Evolutionary conservation across 2,329 filamentous ascomycete genomes (phyloP).

Genomic region (Diplodia sapinea): DNA sequence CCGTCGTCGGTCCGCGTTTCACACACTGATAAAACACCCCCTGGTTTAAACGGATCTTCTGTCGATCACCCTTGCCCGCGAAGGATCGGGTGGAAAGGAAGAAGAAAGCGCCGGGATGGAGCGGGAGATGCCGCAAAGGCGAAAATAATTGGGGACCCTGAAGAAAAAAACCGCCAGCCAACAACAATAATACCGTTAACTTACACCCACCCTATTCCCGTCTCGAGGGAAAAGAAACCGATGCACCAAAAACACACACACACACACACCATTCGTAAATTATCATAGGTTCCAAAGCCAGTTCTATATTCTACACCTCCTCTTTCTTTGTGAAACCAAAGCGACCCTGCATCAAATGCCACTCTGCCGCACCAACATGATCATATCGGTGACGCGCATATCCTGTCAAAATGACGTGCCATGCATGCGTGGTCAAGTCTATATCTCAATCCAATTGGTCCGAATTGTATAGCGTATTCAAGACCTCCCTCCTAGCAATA

Average conservation of each 20-base stretch:
- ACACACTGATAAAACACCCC: background rate
- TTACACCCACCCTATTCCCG: background rate
- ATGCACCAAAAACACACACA: background rate
- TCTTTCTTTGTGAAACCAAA: background rate
- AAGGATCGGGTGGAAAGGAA: background rate
- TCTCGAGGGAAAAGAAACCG: background rate
- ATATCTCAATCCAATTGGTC: background rate
- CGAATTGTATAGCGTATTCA: background rate
- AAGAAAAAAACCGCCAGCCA: no score
- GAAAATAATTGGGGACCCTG: background rate
- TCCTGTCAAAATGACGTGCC: background rate
- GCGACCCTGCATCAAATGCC: background rate
- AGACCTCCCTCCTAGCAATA: constrained; percentile 34
- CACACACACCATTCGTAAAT: background rate
- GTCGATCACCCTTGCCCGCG: background rate
- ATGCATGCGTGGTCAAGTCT: constrained; percentile 1
- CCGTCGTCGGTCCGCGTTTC: background rate
- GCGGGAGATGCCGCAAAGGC: background rate
- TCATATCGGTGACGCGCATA: background rate
- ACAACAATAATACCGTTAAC: background rate
- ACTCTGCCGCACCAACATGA: background rate
- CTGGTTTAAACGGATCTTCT: constrained; percentile 1
- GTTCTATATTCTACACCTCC: background rate
- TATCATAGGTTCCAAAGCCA: background rate
- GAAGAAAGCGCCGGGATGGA: background rate